Evolutionary conservation across 1,139 yeast species (phyloP).

Genomic region (Sugiyamaella neomexicana): DNA sequence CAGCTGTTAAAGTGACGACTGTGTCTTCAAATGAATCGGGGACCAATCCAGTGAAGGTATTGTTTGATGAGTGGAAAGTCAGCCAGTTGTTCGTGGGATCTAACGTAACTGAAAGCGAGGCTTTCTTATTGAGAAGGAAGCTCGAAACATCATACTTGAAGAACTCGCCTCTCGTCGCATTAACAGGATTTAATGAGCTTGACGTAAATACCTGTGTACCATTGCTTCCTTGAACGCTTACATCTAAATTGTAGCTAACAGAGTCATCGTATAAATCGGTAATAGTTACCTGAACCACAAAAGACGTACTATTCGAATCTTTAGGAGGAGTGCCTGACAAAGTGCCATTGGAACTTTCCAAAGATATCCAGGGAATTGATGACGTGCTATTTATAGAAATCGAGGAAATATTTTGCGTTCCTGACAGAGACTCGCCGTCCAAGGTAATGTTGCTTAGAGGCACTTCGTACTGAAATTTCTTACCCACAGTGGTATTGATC

Average conservation of each 20-base stretch:
- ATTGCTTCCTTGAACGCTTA: constrained; percentile 42
- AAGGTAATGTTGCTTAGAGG: constrained; percentile 62
- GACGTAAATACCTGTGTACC: constrained; percentile 33
- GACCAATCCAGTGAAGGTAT: constrained; percentile 66
- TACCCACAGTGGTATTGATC: constrained; percentile 66
- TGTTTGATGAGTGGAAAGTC: constrained; percentile 55
- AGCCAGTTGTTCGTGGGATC: constrained; percentile 61
- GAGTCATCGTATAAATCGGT: constrained; percentile 54
- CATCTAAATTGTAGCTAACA: constrained; percentile 57
- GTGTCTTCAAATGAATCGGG: constrained; percentile 59
- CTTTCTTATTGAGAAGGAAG: constrained; percentile 39
- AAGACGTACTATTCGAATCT: constrained; percentile 43
- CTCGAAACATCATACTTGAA: constrained; percentile 51
- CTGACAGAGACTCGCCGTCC: constrained; percentile 54
- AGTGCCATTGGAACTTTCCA: constrained; percentile 46
- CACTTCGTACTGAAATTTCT: constrained; percentile 53
- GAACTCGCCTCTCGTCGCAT: constrained; percentile 65
- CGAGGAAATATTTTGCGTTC: constrained; percentile 52
- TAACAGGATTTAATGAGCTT: constrained; percentile 42
- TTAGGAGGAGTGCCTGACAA: constrained; percentile 57
- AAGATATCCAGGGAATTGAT: constrained; percentile 58
- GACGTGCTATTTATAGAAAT: constrained; percentile 49
- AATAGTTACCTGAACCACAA: constrained; percentile 55
- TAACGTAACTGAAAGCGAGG: constrained; percentile 51
- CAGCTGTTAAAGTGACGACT: constrained; percentile 47